Evolutionary conservation across 1,284 basidiomycete genomes (phyloP), one percentile per base, ranked within the genome.

Genomic region (Ceraceosorus bombacis): DNA sequence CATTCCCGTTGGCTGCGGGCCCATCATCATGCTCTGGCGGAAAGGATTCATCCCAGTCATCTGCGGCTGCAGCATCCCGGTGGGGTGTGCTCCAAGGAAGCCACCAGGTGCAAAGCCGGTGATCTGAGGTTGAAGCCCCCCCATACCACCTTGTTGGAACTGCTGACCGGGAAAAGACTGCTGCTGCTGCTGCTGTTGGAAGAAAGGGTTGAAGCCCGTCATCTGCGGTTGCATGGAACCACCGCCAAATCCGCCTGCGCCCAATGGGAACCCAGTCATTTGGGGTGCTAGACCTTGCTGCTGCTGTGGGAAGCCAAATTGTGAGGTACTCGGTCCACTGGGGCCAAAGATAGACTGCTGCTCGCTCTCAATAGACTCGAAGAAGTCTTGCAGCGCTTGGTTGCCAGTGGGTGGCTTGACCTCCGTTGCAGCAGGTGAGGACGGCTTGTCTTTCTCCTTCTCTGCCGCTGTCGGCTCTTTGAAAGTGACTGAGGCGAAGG

Each of bases 321-420:
- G 43, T 15, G 43, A 10, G 4, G 10, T 40, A 13, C 17, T 15
- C 8, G 15, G 15, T 2, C 85, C 82, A 10, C 10, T 2, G 10
- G 43, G 43, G 66, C 85, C 85, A 76, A 87, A 88, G 81, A 86
- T 85, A n/a, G 83, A 82, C 5, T 85, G 81, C 73, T 89, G 86
- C 60, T 89, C 86, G 57, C 85, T 83, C 77, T 96, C 92, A 69
- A 98, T 95, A 13, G 89, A 85, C 54, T 84, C 81, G 80, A 98
- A 96, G 81, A 98, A 95, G 79, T 98, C 95, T 43, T 86, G 80
- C 58, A 89, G 82, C 17, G 82, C 81, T 60, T 82, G 52, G 55
- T 71, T 66, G 62, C 55, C n/a, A 64, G 67, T 68, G 12, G 66
- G 63, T 5, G 66, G 65, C 53, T 72, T 73, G 53, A 61, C 57